Percentiles rank a stretch among this genome's conserved stretches.
Conservation (phyloP, 768 basidiomycete genomes). For the Leccinum uliginosum region DNA sequence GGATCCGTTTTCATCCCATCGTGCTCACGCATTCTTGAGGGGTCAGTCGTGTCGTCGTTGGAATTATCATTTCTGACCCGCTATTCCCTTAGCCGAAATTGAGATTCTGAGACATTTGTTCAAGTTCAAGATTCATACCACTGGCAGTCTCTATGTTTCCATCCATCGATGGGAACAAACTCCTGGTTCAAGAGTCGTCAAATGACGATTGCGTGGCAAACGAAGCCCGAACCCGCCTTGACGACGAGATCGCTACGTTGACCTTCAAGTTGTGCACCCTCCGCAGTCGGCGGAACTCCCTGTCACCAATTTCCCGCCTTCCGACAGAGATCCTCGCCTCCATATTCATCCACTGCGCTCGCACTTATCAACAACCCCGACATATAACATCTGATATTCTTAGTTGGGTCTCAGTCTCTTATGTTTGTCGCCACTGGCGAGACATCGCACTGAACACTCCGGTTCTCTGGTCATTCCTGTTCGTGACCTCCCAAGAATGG, state of each 20-base stretch:
- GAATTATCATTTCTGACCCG: background rate
- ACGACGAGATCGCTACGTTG: conserved; percentile 15
- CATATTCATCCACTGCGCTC: conserved; percentile 17
- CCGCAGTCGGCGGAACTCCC: conserved; percentile 13
- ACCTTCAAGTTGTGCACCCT: conserved; percentile 13
- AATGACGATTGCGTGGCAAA: background rate
- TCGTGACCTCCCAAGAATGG: conserved; percentile 33
- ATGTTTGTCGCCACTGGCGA: conserved; percentile 38
- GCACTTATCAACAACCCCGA: background rate
- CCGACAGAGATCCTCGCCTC: conserved; percentile 21
- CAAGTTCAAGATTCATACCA: background rate
- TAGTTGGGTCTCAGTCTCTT: conserved; percentile 21
- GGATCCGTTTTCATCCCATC: conserved; percentile 35
- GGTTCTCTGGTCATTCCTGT: conserved; percentile 37
- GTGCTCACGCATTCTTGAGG: conserved; percentile 30
- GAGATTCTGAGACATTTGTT: too few relatives aligned
- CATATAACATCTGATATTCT: conserved; percentile 2
- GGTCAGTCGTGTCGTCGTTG: conserved; percentile 14
- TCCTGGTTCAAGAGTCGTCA: background rate
- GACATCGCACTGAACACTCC: conserved; percentile 39
- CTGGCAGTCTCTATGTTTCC: background rate
- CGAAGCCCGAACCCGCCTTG: conserved; percentile 10
- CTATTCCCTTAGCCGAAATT: conserved; percentile 18
- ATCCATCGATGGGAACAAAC: background rate
- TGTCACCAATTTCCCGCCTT: conserved; percentile 18